phyloP scores from a whole-genome alignment of 2,329 filamentous ascomycete species.

The Fusarium cyanostomum region DNA sequence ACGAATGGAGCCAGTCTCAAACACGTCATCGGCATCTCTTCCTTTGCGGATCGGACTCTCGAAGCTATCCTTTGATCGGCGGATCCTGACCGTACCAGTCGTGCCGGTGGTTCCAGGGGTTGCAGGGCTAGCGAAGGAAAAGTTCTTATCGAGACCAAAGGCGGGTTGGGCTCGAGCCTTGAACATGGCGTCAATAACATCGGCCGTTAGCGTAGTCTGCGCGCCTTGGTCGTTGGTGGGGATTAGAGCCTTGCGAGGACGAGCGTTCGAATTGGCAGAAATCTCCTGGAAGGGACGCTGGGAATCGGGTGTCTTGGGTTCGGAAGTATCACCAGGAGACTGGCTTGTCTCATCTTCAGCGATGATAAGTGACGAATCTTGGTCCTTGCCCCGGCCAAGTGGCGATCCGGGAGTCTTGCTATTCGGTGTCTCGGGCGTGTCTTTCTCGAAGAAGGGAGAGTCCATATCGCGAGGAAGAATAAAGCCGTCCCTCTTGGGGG shows the following conservation, averaged over 20 bases:
- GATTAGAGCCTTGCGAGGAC: constrained; percentile 52
- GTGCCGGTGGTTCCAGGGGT: constrained; percentile 50
- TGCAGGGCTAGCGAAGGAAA: constrained; percentile 48
- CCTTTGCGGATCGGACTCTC: constrained; percentile 54
- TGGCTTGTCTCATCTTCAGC: constrained; percentile 73
- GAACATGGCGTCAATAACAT: constrained; percentile 81
- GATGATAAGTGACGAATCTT: constrained; percentile 58
- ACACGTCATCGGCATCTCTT: constrained; percentile 52
- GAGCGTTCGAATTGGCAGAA: constrained; percentile 64
- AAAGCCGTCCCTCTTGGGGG: constrained; percentile 64
- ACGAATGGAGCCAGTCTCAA: constrained; percentile 50
- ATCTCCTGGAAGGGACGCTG: constrained; percentile 69
- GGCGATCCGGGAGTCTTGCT: constrained; percentile 42
- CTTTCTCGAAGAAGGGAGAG: constrained; percentile 42
- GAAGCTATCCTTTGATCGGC: constrained; percentile 61
- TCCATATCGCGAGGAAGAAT: constrained; percentile 62
- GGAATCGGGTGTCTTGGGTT: constrained; percentile 62
- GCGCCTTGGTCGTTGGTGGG: constrained; percentile 75
- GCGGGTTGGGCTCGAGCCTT: constrained; percentile 51
- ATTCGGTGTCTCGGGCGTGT: constrained; percentile 53
- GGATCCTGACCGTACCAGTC: constrained; percentile 54
- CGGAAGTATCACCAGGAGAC: constrained; percentile 53
- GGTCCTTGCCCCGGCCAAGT: constrained; percentile 56
- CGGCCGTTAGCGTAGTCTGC: constrained; percentile 85
- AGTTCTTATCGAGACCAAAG: constrained; percentile 48